These are phyloP conservation scores for Daedaleopsis nitida DNA, from an alignment of 768 basidiomycete species.

Conservation along the genomic window DNA sequence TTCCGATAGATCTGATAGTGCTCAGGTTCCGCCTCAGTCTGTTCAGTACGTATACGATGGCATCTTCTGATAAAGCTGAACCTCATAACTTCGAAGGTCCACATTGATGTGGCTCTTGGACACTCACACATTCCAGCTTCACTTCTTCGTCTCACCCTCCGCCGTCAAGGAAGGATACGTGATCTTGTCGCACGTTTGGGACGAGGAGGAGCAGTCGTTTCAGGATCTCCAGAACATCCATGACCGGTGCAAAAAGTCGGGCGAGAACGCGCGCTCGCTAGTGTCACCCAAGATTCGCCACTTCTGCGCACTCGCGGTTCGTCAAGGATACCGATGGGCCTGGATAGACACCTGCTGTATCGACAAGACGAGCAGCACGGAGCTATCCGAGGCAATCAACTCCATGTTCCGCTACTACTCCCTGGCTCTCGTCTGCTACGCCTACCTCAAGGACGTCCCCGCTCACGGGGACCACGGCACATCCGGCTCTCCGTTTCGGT, in stretches of 20 bases:
- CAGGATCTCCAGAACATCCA: neutral
- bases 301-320: neutral
- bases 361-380: slow-evolving; percentile 2
- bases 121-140: neutral
- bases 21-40: no score
- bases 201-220: neutral
- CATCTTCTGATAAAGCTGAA: no score
- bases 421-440: neutral
- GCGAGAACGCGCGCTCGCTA: neutral
- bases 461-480: no score
- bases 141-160: neutral
- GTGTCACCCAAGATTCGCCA: neutral
- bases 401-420: neutral
- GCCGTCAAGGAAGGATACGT: neutral
- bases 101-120: neutral
- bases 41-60: no score
- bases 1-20: no score
- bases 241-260: neutral
- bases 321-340: neutral
- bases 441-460: neutral
- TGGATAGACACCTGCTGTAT: slow-evolving; percentile 11
- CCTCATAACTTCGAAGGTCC: no score
- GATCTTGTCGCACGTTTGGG: neutral
- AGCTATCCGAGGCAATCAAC: neutral
- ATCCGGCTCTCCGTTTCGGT: neutral